Evolutionary conservation across 176 grass and related monocot species (phyloP).

Genomic region (Zizania latifolia): DNA sequence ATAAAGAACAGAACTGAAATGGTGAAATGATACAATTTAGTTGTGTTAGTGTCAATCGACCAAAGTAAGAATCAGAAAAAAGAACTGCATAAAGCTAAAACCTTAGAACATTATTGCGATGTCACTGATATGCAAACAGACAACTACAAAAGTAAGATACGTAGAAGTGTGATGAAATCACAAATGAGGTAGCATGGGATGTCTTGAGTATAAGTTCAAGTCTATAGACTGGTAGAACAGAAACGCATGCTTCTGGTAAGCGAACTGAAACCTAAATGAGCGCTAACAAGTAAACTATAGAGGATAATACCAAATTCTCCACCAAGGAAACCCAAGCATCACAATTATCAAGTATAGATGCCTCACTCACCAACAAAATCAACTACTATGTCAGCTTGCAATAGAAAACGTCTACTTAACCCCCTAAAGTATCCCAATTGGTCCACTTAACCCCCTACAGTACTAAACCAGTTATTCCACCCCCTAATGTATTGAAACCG

Average conservation of each 20-base stretch:
- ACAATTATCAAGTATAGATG: not conserved
- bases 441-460: too few species aligned
- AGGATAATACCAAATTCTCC: not conserved
- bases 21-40: slow-evolving; percentile 23
- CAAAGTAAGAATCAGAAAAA: not conserved
- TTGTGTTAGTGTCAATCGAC: slow-evolving; percentile 11
- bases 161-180: not conserved
- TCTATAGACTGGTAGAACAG: not conserved
- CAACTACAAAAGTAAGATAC: not conserved
- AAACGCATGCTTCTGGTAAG: not conserved
- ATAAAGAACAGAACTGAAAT: slow-evolving; percentile 74
- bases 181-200: not conserved
- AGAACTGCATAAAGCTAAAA: not conserved
- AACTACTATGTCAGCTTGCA: not conserved
- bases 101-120: not conserved
- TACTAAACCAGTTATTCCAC: too few species aligned
- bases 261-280: not conserved
- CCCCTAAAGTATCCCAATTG: too few species aligned
- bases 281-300: not conserved
- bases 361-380: not conserved
- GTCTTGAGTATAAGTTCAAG: too few species aligned
- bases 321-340: not conserved
- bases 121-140: slow-evolving; percentile 1
- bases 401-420: too few species aligned
- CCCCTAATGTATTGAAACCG: too few species aligned